Evolutionary conservation across 371 early-diverging fungal species (phyloP).

Genomic region (Umbelopsis sp.): DNA sequence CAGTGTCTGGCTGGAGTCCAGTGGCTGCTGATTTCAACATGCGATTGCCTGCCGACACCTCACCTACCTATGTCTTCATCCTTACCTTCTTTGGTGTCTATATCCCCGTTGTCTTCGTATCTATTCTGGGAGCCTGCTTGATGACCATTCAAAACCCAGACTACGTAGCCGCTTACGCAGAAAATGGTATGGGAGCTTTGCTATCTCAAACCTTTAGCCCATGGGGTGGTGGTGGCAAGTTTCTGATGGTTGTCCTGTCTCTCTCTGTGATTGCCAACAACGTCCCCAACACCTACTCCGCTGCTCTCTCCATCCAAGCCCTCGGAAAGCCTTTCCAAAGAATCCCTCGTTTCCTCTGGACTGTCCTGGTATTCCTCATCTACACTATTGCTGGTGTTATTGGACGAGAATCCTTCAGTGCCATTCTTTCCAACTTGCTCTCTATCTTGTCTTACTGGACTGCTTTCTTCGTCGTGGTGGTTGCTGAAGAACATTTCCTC

Average conservation of each 20-base stretch:
- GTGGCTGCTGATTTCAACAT: constrained; percentile 36
- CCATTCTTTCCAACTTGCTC: constrained; percentile 28
- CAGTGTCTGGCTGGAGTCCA: constrained; percentile 33
- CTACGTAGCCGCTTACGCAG: constrained; percentile 10
- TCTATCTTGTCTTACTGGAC: constrained; percentile 33
- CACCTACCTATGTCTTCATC: constrained; percentile 19
- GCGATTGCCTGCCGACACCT: constrained; percentile 28
- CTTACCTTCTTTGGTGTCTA: constrained; percentile 34
- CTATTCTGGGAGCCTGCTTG: constrained; percentile 26
- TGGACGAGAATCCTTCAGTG: constrained; percentile 21
- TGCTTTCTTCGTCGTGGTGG: constrained; percentile 26
- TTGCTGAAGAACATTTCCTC: constrained; percentile 27
- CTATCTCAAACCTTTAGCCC: constrained; percentile 20
- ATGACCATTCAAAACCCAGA: constrained; percentile 28
- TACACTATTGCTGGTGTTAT: constrained; percentile 24
- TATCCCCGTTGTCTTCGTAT: constrained; percentile 28
- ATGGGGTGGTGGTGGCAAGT: constrained; percentile 28
- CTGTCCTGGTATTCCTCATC: constrained; percentile 26
- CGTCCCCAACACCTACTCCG: constrained; percentile 39
- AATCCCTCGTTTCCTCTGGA: constrained; percentile 33
- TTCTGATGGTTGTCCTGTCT: constrained; percentile 32
- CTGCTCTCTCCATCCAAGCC: constrained; percentile 30
- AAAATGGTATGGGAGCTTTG: constrained; percentile 20
- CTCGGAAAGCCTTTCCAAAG: constrained; percentile 26
- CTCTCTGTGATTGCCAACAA: constrained; percentile 34